Conservation (phyloP, 495 filamentous ascomycete genomes). For the Neurospora sp. region DNA sequence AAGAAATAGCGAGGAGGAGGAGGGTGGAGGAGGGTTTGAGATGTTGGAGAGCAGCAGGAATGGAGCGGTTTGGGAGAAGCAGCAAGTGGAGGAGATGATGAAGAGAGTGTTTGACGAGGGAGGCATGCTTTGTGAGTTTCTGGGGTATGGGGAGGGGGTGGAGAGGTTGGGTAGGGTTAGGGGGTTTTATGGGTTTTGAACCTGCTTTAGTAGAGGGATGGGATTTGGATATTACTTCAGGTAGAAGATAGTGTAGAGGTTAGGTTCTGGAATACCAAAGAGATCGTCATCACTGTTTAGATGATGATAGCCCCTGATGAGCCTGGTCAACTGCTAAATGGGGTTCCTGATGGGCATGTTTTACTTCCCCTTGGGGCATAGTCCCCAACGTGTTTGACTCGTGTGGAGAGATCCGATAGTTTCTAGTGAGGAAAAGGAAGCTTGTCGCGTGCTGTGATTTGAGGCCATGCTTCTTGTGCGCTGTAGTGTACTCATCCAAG, state of each 20-base stretch:
- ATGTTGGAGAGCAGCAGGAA: neutral
- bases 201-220: neutral
- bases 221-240: neutral
- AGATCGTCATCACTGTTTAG: neutral
- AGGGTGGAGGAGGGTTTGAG: neutral
- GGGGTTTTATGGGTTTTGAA: neutral
- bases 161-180: neutral
- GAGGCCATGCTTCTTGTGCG: neutral
- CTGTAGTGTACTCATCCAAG: neutral
- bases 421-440: neutral
- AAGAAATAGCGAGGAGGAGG: neutral
- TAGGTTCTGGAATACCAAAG: neutral
- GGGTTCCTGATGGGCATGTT: neutral
- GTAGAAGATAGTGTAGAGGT: neutral
- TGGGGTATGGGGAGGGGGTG: neutral
- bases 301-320: neutral
- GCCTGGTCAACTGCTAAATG: neutral
- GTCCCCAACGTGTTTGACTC: neutral
- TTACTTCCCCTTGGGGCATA: neutral
- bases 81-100: neutral
- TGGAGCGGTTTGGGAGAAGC: neutral
- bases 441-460: neutral
- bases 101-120: neutral
- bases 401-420: neutral
- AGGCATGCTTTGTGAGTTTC: slow-evolving; percentile 1